These are phyloP conservation scores for Lumnitzera littorea DNA, from an alignment of 345 rosid genomes.

Conservation along the genomic window DNA sequence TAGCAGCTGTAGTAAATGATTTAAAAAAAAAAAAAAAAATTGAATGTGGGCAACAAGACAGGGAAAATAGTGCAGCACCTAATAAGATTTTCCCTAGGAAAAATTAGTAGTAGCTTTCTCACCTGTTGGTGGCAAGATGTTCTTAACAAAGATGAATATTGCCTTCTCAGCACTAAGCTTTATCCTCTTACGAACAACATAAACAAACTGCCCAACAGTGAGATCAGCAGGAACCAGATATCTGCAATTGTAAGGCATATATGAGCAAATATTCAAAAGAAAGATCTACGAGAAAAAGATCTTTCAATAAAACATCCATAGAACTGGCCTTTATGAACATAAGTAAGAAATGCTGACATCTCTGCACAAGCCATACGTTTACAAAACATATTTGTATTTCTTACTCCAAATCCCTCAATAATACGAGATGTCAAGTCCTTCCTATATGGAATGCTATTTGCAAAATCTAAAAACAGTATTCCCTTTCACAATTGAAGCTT, in stretches of 20 bases:
- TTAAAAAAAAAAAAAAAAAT: too few species aligned
- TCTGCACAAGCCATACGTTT: not conserved
- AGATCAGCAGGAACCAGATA: slow-evolving; percentile 65
- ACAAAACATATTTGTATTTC: not conserved
- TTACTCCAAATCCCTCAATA: too few species aligned
- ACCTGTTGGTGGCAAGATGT: slow-evolving; percentile 59
- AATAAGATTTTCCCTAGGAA: too few species aligned
- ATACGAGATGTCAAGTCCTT: too few species aligned
- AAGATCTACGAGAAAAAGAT: not conserved
- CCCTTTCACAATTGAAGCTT: too few species aligned
- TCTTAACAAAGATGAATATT: slow-evolving; percentile 58
- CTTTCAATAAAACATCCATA: not conserved
- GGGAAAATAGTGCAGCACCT: too few species aligned
- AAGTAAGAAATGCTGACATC: not conserved
- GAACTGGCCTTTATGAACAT: not conserved
- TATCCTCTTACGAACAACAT: slow-evolving; percentile 63
- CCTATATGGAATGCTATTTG: too few species aligned
- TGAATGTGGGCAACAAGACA: too few species aligned
- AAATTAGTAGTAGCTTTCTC: slow-evolving; percentile 2
- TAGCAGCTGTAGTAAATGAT: slow-evolving; percentile 32
- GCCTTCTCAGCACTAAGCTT: slow-evolving; percentile 68
- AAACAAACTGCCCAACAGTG: slow-evolving; percentile 61
- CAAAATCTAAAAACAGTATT: too few species aligned
- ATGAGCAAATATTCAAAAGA: too few species aligned
- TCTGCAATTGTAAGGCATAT: slow-evolving; percentile 15